These are phyloP conservation scores for Hypoxylon sp. DNA, from an alignment of 2,329 filamentous ascomycete genomes.

Conservation along the genomic window DNA sequence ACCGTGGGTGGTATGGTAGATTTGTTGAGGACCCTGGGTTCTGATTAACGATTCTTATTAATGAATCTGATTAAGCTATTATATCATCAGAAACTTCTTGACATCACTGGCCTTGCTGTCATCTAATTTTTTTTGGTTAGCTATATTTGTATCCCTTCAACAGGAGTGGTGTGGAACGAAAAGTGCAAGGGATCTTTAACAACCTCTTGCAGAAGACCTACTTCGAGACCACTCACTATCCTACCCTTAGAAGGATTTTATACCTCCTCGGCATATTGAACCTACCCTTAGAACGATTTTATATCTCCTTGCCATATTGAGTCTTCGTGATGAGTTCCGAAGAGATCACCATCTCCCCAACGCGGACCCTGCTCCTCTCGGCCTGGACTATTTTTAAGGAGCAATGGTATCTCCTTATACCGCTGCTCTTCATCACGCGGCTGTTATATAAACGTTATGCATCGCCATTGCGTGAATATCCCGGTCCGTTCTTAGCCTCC, in stretches of 20 bases:
- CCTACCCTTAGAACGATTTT: slow-evolving; percentile 14
- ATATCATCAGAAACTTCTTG: slow-evolving; percentile 36
- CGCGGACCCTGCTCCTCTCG: slow-evolving; percentile 50
- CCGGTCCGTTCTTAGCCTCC: slow-evolving; percentile 51
- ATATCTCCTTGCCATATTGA: slow-evolving; percentile 16
- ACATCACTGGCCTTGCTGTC: slow-evolving; percentile 32
- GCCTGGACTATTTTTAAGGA: slow-evolving; percentile 51
- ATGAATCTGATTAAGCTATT: slow-evolving; percentile 41
- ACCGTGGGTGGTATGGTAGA: slow-evolving; percentile 27
- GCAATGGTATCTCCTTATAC: slow-evolving; percentile 52
- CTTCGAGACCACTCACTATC: slow-evolving; percentile 5
- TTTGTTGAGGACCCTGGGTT: slow-evolving; percentile 33
- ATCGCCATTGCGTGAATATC: slow-evolving; percentile 50
- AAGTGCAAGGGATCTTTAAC: slow-evolving; percentile 33
- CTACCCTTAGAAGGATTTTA: slow-evolving; percentile 12
- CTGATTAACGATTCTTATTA: slow-evolving; percentile 41
- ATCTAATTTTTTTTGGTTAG: slow-evolving; percentile 31
- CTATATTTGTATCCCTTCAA: slow-evolving; percentile 46
- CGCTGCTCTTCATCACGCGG: slow-evolving; percentile 49
- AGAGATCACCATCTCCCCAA: slow-evolving; percentile 48
- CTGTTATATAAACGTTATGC: slow-evolving; percentile 54
- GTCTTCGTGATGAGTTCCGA: slow-evolving; percentile 41
- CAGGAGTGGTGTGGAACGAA: slow-evolving; percentile 40
- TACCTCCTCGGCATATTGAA: slow-evolving; percentile 11
- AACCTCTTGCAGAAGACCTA: slow-evolving; percentile 15